Base-by-base conservation (phyloP, 2,329 filamentous ascomycete species). In the Calonectria crousiana region DNA sequence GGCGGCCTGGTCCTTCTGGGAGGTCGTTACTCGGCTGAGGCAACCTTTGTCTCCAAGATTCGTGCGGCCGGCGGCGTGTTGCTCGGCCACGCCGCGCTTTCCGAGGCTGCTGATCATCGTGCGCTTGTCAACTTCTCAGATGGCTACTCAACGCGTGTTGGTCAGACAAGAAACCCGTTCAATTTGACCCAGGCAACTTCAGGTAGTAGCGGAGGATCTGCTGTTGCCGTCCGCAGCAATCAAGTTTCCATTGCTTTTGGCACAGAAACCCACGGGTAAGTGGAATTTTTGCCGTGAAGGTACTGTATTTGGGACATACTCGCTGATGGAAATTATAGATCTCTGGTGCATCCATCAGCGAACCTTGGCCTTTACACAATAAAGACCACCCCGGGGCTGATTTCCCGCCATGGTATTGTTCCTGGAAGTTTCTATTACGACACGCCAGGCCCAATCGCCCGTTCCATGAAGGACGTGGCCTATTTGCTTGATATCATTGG, bases 91-190 rank as follows among this genome's bases (percentile, higher is more conserved):
- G 51, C 60, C 26, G 58, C 72, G 18, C 53, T 74, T 20, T 71
- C 72, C 6, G 72, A 74, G 36, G 72, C 72, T 6, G 68, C 72
- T 4, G 67, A 71, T 23, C 72, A 74, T 32, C 60, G 72, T 14
- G 68, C 72, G 5, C 38, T 69, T 14, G n/a, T 26, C 32, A 74
- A 74, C n/a, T 68, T 71, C 44, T 69, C 72, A 6, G 66, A 69
- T 41, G 72, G 72, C 26, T 74, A 74, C 38, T 74, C 72, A 2
- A 74, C 65, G 6, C 38, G 72, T 16, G 66, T 69, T n/a, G 72
- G 72, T 2, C 72, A 71, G 47, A 74, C 72, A 1, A 51, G 72
- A 13, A 74, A 74, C 49, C 72, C 72, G 4, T 74, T 62, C 44
- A 71, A 74, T 49, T 28, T 74, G 41, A 74, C 72, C 1, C 72